phyloP scores from a whole-genome alignment of 192 early-diverging fungal genomes.

The Diversispora eburnea region DNA sequence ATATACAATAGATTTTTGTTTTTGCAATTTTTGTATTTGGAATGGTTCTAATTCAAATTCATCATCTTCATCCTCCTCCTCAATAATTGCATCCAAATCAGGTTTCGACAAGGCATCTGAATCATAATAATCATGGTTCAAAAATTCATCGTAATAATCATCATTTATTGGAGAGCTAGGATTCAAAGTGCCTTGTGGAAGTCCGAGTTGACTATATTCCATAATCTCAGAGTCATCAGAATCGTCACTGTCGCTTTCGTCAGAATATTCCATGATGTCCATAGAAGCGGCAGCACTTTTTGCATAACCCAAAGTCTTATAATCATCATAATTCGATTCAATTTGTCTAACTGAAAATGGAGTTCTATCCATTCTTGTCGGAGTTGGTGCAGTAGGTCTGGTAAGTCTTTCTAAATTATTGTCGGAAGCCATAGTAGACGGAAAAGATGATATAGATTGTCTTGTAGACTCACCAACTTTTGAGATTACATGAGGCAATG shows the following conservation, averaged over 20 bases:
- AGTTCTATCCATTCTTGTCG: too few relatives aligned
- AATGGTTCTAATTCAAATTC: conserved; percentile 10
- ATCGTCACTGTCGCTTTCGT: conserved; percentile 10
- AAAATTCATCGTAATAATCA: not conserved
- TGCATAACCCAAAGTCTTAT: not conserved
- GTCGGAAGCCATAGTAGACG: too few relatives aligned
- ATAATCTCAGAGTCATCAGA: not conserved
- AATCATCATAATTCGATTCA: not conserved
- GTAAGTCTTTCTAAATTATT: too few relatives aligned
- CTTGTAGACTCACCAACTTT: too few relatives aligned
- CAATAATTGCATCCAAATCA: conserved; percentile 21
- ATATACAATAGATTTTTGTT: too few relatives aligned
- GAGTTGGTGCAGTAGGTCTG: conserved; percentile 7
- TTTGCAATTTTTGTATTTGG: not conserved
- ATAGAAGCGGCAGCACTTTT: not conserved
- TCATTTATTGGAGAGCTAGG: not conserved
- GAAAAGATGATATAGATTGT: too few relatives aligned
- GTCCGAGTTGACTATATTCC: not conserved
- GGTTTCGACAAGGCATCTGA: conserved; percentile 6
- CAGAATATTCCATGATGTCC: conserved; percentile 24
- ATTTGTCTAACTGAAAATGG: not conserved
- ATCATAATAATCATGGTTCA: not conserved
- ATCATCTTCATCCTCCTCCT: conserved; percentile 23
- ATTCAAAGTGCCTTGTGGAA: not conserved
- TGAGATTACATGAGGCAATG: too few relatives aligned